These are phyloP conservation scores for Gracilaria caudata DNA, from an alignment of 23 red algal genomes.

Conservation along the genomic window DNA sequence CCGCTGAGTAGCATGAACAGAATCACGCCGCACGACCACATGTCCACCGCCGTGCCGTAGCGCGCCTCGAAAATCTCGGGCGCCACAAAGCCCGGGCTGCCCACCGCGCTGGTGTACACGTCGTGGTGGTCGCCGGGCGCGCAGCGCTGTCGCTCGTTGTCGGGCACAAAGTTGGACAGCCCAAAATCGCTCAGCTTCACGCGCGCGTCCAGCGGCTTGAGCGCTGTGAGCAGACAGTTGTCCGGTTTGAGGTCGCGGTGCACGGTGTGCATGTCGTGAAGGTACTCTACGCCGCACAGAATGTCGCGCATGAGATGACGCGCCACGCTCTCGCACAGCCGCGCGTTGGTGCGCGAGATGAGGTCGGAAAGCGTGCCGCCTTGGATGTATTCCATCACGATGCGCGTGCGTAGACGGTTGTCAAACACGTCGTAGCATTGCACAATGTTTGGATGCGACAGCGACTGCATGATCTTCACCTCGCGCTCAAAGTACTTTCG, in stretches of 20 bases:
- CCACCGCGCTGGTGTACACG: slow-evolving; percentile 62
- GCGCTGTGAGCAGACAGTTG: slow-evolving; percentile 67
- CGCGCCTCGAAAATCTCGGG: slow-evolving; percentile 71
- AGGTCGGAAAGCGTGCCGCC: slow-evolving; percentile 62
- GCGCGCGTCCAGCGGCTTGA: slow-evolving; percentile 34
- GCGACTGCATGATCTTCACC: slow-evolving; percentile 70
- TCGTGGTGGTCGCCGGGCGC: slow-evolving; percentile 38
- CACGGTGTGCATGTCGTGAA: slow-evolving; percentile 77
- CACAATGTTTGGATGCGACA: slow-evolving; percentile 81
- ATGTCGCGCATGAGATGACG: slow-evolving; percentile 65
- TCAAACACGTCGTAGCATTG: slow-evolving; percentile 76
- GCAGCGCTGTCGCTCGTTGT: slow-evolving; percentile 13
- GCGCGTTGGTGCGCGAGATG: slow-evolving; percentile 43
- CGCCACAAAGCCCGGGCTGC: slow-evolving; percentile 74
- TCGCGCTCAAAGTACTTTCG: slow-evolving; percentile 78
- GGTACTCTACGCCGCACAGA: slow-evolving; percentile 74
- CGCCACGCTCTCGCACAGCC: slow-evolving; percentile 41
- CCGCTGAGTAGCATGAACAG: slow-evolving; percentile 87
- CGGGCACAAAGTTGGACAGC: slow-evolving; percentile 55
- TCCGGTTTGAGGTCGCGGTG: slow-evolving; percentile 91
- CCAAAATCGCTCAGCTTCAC: slow-evolving; percentile 92
- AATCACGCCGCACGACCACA: slow-evolving; percentile 90
- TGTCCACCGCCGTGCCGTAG: slow-evolving; percentile 80
- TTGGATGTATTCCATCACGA: slow-evolving; percentile 78
- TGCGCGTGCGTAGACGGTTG: slow-evolving; percentile 41